Percentiles rank a stretch among this genome's conserved stretches.
These are phyloP conservation scores for Westerdykella ornata DNA, from an alignment of 2,329 filamentous ascomycete species.

Conservation along the genomic window DNA sequence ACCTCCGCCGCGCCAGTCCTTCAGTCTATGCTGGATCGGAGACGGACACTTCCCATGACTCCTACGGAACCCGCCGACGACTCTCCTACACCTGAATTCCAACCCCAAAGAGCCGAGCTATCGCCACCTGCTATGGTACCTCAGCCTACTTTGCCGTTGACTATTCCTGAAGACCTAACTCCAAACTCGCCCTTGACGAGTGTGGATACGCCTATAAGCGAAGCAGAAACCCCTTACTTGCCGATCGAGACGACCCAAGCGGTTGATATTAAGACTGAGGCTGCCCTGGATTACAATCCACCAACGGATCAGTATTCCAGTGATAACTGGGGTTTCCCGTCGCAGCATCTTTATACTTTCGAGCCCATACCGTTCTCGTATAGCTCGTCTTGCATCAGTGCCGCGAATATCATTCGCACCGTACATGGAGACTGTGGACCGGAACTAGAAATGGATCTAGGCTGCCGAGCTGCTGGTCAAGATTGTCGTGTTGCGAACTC, in stretches of 20 bases:
- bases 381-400: slow-evolving; percentile 35
- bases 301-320: slow-evolving; percentile 14
- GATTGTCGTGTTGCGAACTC: slow-evolving; percentile 43
- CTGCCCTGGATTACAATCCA: slow-evolving; percentile 17
- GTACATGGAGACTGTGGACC: slow-evolving; percentile 38
- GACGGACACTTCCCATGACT: background rate
- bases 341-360: slow-evolving; percentile 4
- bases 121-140: too few species aligned
- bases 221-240: slow-evolving; percentile 18
- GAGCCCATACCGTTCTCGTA: slow-evolving; percentile 16
- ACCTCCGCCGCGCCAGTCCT: slow-evolving; percentile 23
- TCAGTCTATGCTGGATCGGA: slow-evolving; percentile 28
- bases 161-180: slow-evolving; percentile 25
- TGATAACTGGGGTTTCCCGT: slow-evolving; percentile 19
- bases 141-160: slow-evolving; percentile 7
- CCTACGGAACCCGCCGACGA: too few species aligned
- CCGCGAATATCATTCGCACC: slow-evolving; percentile 42
- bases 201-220: slow-evolving; percentile 25
- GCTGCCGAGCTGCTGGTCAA: slow-evolving; percentile 32
- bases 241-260: slow-evolving; percentile 15
- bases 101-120: too few species aligned
- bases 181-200: slow-evolving; percentile 29
- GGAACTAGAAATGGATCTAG: slow-evolving; percentile 38
- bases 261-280: slow-evolving; percentile 22
- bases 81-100: too few species aligned